phyloP scores from a whole-genome alignment of 208 protist species.

The Leptomonas pyrrhocoris region DNA sequence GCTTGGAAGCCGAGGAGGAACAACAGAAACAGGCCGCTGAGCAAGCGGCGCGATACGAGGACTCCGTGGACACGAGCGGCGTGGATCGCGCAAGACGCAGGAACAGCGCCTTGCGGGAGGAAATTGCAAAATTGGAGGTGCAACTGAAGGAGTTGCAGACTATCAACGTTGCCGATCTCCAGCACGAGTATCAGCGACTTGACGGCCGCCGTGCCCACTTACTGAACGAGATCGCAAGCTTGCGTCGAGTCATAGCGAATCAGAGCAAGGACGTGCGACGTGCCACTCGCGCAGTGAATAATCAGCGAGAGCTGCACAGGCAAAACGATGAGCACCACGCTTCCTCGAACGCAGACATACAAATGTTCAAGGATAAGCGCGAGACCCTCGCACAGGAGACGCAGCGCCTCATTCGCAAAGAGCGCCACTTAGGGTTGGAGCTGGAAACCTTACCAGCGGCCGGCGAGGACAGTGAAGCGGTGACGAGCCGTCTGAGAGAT shows the following conservation, averaged over 20 bases:
- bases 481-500: conserved; percentile 40
- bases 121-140: conserved; percentile 57
- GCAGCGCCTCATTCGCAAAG: conserved; percentile 34
- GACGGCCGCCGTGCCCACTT: conserved; percentile 62
- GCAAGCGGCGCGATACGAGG: conserved; percentile 30
- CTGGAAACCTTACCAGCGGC: conserved; percentile 27
- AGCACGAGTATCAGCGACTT: conserved; percentile 71
- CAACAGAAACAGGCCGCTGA: conserved; percentile 22
- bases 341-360: conserved; percentile 59
- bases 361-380: conserved; percentile 67
- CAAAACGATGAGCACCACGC: conserved; percentile 74
- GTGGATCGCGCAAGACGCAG: conserved; percentile 48
- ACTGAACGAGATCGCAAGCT: conserved; percentile 75
- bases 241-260: conserved; percentile 82
- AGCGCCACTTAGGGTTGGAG: conserved; percentile 28
- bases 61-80: conserved; percentile 32
- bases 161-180: conserved; percentile 69
- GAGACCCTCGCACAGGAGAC: conserved; percentile 48
- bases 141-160: conserved; percentile 58
- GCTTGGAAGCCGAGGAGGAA: conserved; percentile 56
- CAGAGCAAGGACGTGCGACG: conserved; percentile 72
- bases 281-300: conserved; percentile 51
- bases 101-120: conserved; percentile 60
- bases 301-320: conserved; percentile 57
- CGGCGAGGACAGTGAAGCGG: conserved; percentile 35